Conservation (phyloP, 768 basidiomycete species). For the Pholiota conissans region DNA sequence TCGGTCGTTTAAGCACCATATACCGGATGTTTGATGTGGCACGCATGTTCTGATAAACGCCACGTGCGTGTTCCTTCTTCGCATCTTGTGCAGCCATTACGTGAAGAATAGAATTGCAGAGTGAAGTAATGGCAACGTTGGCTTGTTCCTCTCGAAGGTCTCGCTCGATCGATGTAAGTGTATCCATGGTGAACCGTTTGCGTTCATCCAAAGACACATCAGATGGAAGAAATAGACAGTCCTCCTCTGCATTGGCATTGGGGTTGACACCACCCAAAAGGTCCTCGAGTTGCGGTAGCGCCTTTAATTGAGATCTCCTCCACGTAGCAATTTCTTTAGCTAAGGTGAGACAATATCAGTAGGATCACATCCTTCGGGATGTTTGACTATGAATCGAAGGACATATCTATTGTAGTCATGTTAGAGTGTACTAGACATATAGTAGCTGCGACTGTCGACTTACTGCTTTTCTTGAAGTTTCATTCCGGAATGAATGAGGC, state of each 20-base stretch:
- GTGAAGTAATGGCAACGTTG: background rate
- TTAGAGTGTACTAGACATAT: background rate
- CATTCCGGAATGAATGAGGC: background rate
- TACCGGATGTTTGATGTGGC: background rate
- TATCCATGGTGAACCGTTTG: background rate
- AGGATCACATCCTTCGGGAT: background rate
- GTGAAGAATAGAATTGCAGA: background rate
- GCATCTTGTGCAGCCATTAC: background rate
- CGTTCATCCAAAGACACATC: background rate
- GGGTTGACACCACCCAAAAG: background rate
- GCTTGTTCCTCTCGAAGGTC: background rate
- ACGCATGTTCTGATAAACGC: background rate
- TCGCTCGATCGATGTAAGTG: background rate
- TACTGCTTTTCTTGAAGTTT: background rate
- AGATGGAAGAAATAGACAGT: background rate
- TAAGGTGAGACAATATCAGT: background rate
- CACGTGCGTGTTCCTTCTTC: background rate
- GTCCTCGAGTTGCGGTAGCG: background rate
- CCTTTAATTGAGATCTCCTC: background rate
- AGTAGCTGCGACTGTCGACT: background rate
- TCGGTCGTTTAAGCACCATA: too few species aligned
- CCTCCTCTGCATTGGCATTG: background rate
- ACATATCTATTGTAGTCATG: background rate
- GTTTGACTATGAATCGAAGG: background rate
- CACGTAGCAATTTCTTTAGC: background rate